A percentile compares a stretch with the other conserved stretches of the same genome.
These are phyloP conservation scores for Aschersonia sp. DNA, from an alignment of 2,329 filamentous ascomycete species.

Conservation along the genomic window DNA sequence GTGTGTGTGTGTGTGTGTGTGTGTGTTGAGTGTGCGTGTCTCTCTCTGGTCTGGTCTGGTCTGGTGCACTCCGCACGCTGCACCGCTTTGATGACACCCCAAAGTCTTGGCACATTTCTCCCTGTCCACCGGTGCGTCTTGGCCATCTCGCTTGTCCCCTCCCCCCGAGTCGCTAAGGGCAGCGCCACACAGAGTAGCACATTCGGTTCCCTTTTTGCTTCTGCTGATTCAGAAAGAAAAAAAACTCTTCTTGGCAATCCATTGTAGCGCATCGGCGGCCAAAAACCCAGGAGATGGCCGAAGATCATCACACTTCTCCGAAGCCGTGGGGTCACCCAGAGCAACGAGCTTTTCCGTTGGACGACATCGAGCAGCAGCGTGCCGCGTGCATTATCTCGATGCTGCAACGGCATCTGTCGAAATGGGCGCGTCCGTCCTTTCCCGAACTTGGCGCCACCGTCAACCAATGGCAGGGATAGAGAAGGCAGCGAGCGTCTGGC, in stretches of 20 bases:
- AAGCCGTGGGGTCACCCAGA: not conserved
- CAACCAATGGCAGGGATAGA: not conserved
- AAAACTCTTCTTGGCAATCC: not conserved
- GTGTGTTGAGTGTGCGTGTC: not conserved
- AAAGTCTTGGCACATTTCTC: slow-evolving; percentile 2
- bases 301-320: not conserved
- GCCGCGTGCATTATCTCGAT: not conserved
- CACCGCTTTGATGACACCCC: not conserved
- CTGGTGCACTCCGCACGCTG: not conserved
- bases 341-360: not conserved
- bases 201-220: not conserved
- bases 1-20: not conserved
- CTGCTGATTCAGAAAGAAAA: not conserved
- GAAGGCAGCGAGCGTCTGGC: not conserved
- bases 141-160: not conserved
- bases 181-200: not conserved
- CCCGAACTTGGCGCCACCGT: no score
- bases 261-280: not conserved
- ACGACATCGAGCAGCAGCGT: not conserved
- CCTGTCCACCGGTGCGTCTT: not conserved
- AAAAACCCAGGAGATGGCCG: not conserved
- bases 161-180: not conserved
- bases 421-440: not conserved
- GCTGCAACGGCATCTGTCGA: not conserved
- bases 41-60: not conserved